Base-by-base conservation (phyloP, 176 grass and related monocot species). In the Triticum turgidum region DNA sequence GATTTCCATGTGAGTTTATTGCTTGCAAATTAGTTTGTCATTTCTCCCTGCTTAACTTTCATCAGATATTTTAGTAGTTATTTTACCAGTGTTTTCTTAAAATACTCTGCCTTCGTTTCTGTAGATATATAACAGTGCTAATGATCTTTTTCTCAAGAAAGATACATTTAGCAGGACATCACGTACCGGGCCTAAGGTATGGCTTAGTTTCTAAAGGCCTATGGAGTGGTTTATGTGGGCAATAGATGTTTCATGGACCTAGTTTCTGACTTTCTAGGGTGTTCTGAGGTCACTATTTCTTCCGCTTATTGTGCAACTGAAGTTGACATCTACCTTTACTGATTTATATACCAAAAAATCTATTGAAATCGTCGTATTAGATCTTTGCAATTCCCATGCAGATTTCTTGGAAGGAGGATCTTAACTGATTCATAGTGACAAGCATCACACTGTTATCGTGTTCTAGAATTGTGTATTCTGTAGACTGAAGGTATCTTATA, bases 181-280 rank as follows among this genome's bases (percentile, higher is more conserved):
- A 72, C 83, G 94, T 51, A 59, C 15, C 35, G 91, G 94, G 5
- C 87, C 94, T 22, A 97, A 97, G 94, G 94, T 96, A 86, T 64
- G 12, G 59, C 39, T n/a, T 8, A 27, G 12, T 41, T 66, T 84
- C 27, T 27, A 66, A 61, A 17, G 29, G 24, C 4, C 2, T 76
- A 76, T 76, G 73, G 73, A 76, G 14, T 73, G 5, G 39, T 73
- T 73, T 73, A 73, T 73, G 22, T 73, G 1, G n/a, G 39, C 4
- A 15, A 62, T 73, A 69, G 21, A 73, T 73, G 27, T 51, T 49
- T 81, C 25, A 44, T 45, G 41, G 37, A 5, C 15, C 0, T 81
- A 54, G 41, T 69, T 45, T 69, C 10, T 66, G 8, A 52, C 7
- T 76, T 52, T 32, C 13, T 76, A 9, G 73, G n/a, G n/a, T 24